A percentile compares a stretch with the other conserved stretches of the same genome.
phyloP scores from a whole-genome alignment of 106 monocot species.

The Platanthera guangdongensis region DNA sequence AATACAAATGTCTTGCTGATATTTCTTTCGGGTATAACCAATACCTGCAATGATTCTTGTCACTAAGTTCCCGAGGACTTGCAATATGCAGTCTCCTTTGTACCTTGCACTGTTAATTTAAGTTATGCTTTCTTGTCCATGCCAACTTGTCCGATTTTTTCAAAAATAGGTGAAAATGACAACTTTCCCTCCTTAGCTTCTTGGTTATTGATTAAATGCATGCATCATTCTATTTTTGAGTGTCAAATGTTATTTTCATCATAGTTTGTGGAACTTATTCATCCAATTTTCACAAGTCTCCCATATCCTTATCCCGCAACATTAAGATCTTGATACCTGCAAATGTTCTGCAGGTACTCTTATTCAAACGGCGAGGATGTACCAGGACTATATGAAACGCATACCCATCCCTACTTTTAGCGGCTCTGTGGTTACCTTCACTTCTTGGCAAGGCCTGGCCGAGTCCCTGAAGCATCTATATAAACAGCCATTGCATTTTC shows the following conservation, averaged over 20 bases:
- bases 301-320: not conserved
- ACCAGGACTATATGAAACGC: conserved; percentile 74
- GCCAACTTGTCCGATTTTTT: no score
- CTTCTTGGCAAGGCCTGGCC: conserved; percentile 67
- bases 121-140: no score
- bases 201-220: no score
- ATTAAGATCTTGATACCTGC: not conserved
- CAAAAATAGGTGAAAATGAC: no score
- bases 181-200: no score
- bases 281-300: not conserved
- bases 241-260: not conserved
- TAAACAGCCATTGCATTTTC: conserved; percentile 69
- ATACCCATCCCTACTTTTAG: conserved; percentile 45
- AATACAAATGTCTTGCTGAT: no score
- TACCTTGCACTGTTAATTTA: no score
- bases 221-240: not conserved
- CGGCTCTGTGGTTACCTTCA: conserved; percentile 55
- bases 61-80: no score
- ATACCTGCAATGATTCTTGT: no score
- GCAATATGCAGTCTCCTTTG: no score
- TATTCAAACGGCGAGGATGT: conserved; percentile 63
- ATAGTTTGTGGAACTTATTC: not conserved
- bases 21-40: no score
- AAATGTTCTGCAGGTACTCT: conserved; percentile 46
- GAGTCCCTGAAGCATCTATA: conserved; percentile 65